Evolutionary conservation across 1,284 basidiomycete species (phyloP), one percentile per base, ranked within the genome.

Genomic region (Xerocomus minutiporus): DNA sequence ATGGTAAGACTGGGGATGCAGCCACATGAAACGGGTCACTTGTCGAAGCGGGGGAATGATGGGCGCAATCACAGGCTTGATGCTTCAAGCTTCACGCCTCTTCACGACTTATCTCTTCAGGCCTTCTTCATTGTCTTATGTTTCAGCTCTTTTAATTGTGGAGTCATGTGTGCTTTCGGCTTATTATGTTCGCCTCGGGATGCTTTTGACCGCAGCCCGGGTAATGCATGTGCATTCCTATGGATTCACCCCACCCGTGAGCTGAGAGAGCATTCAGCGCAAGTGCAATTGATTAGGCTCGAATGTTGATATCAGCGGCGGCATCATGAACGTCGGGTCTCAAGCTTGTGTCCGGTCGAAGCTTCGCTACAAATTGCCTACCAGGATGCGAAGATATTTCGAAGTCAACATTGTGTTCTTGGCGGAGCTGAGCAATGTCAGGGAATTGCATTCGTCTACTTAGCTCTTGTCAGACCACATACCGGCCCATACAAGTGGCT

Each of bases 151-250:
- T 57, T 56, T 53, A 53, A 57, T 57, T n/a, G 51, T 38, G 51
- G 66, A 65, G 53, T 57, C 55, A 50, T 43, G 48, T 51, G 49
- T 62, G 63, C 59, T 65, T 55, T 60, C 57, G 29, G 36, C 53
- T 53, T 50, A 63, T 45, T 57, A 65, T 49, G 53, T 53, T 66
- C 48, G 31, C 55, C 51, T 60, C 36, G 50, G 59, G 52, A 48
- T 52, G 25, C 50, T 56, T 26, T 52, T 42, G n/a, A 47, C 32
- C 48, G 51, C 49, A 49, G 29, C 51, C 61, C 57, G 45, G 48
- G 57, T 59, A 64, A 64, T 64, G 54, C 61, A 55, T 55, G 25
- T 54, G 54, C 55, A 56, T 57, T 50, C 35, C 36, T 61, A 56
- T 38, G 58, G 54, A 61, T 62, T 48, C 32, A 39, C 28, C 28